Base-by-base conservation (phyloP, 345 rosid species). In the Gossypium thurberi region DNA sequence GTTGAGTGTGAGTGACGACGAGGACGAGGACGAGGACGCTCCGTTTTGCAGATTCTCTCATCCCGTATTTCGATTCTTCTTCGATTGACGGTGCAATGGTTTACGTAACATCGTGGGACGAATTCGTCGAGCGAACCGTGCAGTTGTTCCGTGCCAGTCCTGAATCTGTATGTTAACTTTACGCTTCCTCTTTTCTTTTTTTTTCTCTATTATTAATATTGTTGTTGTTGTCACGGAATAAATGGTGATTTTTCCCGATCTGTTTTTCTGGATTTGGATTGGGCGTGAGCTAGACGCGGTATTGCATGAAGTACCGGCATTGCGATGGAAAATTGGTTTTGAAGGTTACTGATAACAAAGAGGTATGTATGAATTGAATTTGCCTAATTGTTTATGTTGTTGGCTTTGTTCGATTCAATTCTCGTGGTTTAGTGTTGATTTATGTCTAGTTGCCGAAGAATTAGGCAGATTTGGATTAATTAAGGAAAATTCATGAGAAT, bases 281-380 rank as follows among this genome's bases (percentile, higher is more conserved):
- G 25, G 70, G 63, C 15, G 70, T 80, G 78, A 47, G 12, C 63
- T 75, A 95, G 98, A 89, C 98, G 47, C 88, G 98, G 62, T 94
- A 94, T 82, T 85, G 84, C 26, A 88, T 90, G 84, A 94, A 94
- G 88, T 94, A 90, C 81, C 80, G 99, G 70, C 97, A 92, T 75
- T 89, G 97, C 25, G 98, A 94, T 8, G 98, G 99, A 71, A 92
- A 89, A 77, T 84, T 95, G 94, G 96, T 95, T 81, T 95, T 95
- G 79, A 95, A 92, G 86, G 99, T 95, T 82, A 92, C 99, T 69
- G 99, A 95, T 76, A 86, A 95, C 87, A 91, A 85, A 80, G 96
- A 95, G 96, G 98, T 87, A 83, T 43, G 37, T 87, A 83, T 43
- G 26, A 25, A 11, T 57, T 60, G 8, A 23, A 12, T 64, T 55